Base-by-base conservation (phyloP, 305 asterid species). In the Withania somnifera region DNA sequence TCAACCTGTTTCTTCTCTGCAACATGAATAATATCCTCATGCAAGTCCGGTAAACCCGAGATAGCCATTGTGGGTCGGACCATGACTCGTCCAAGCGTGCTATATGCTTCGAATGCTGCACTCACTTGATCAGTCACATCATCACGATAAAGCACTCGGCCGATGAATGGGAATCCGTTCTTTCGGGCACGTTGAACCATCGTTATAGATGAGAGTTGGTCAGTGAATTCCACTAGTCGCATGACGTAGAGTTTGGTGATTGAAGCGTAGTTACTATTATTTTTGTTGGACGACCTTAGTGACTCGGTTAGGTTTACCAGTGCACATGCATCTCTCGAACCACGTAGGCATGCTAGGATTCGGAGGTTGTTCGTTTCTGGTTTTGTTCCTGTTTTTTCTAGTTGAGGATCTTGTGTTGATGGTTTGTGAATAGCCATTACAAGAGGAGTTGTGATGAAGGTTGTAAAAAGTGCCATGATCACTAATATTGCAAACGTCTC, bases 381-480 rank as follows among this genome's bases (percentile, higher is more conserved):
- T 1, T 36, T 64, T 22, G 40, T 57, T 22, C 17, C 15, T 36
- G 42, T 15, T 20, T 11, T 53, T 64, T 77, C 32, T 5, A 28
- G 45, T 20, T 50, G 77, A n/a, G 24, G 61, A 4, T 78, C 4
- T 9, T 11, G 52, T 30, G 30, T 26, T 67, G 66, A 14, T 24
- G 91, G 88, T 77, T 69, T 84, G 85, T 86, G 86, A 7, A 89
- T 87, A 53, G 88, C 84, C 68, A 84, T 60, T 6, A 86, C 92
- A 0, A 38, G 68, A 1, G 94, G 93, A 34, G 93, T 91, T 3
- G 93, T 89, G 7, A 88, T 79, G 85, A 89, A 89, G 71, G 94
- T 88, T 63, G 88, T 90, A 78, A 87, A 79, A n/a, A 90, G 82
- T 13, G 93, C 92, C 93, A 90, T 90, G 58, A 88, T 14, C 10